These are phyloP conservation scores for Leccinum boreale DNA, from an alignment of 768 basidiomycete genomes.

Conservation along the genomic window DNA sequence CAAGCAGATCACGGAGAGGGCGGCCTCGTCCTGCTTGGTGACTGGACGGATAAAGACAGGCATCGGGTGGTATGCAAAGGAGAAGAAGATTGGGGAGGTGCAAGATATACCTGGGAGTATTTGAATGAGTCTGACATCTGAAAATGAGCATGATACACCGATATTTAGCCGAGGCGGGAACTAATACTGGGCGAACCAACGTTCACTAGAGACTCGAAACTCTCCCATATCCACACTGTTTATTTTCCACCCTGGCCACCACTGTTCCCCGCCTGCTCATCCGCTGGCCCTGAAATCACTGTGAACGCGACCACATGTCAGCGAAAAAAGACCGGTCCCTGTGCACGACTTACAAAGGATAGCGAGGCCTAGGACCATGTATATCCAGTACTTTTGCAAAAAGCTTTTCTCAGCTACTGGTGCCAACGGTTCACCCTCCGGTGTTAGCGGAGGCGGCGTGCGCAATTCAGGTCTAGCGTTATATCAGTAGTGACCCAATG, in stretches of 20 bases:
- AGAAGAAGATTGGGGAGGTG: not conserved
- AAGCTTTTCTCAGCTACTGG: conserved; percentile 72
- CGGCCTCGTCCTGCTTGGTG: conserved; percentile 47
- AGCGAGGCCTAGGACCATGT: conserved; percentile 57
- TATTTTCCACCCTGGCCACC: conserved; percentile 26
- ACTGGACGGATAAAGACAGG: conserved; percentile 54
- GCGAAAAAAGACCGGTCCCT: not conserved
- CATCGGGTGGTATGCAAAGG: conserved; percentile 20
- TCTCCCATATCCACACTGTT: not conserved
- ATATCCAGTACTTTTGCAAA: conserved; percentile 90
- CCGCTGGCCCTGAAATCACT: conserved; percentile 31
- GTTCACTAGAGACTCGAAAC: not conserved
- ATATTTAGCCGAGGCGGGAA: conserved; percentile 16
- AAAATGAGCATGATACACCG: conserved; percentile 13
- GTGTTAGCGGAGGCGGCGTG: conserved; percentile 61
- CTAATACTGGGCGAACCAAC: not conserved
- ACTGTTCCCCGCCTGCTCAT: conserved; percentile 23
- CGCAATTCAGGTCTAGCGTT: conserved; percentile 60
- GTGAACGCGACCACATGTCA: not conserved
- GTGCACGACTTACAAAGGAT: conserved; percentile 49
- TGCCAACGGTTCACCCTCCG: conserved; percentile 60
- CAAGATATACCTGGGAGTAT: not conserved
- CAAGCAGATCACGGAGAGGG: conserved; percentile 70
- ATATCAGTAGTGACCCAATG: conserved; percentile 1
- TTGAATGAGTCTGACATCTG: conserved; percentile 5